Evolutionary conservation across 345 rosid genomes (phyloP), one percentile per base, ranked within the genome.

Genomic region (Anacardium occidentale): DNA sequence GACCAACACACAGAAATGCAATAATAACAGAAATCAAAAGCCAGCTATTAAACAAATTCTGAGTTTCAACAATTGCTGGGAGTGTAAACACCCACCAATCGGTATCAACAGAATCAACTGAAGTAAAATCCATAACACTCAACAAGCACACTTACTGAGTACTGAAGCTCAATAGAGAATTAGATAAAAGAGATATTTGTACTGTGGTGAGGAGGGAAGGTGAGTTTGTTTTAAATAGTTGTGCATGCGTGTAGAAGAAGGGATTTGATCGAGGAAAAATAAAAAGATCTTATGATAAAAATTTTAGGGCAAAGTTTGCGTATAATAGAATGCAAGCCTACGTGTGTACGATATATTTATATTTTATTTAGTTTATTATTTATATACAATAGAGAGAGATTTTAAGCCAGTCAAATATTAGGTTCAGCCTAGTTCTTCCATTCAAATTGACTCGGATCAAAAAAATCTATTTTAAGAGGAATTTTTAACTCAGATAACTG

Each of bases 71-170:
- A 24, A 72, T 1, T 13, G 83, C 75, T 3, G 85, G 85, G 58
- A 77, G 71, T 3, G 78, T 68, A 22, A 77, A 66, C 56, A 78
- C 63, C 80, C 73, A 76, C 84, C 80, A 83, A 70, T 44, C 64
- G 10, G 68, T 64, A 60, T 83, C 79, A 2, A 25, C 12, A 62
- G 68, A 62, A 37, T 37, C 8, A 37, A 25, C 56, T 24, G 65
- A 51, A 57, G 58, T 21, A 13, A 65, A 57, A 34, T 50, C 66
- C 75, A 69, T 69, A 40, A 13, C 3, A 1, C 1, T 37, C 32
- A 10, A 14, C 3, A 51, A n/a, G 1, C 48, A 40, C 10, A 62
- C 66, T n/a, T 2, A 5, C 51, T 0, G 20, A 57, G 18, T 37
- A 62, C 48, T 25, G 21, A 37, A 7, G n/a, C 25, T 7, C 32